Evolutionary conservation across 768 basidiomycete genomes (phyloP), one percentile per base, ranked within the genome.

Genomic region (Psilocybe cyanescens): DNA sequence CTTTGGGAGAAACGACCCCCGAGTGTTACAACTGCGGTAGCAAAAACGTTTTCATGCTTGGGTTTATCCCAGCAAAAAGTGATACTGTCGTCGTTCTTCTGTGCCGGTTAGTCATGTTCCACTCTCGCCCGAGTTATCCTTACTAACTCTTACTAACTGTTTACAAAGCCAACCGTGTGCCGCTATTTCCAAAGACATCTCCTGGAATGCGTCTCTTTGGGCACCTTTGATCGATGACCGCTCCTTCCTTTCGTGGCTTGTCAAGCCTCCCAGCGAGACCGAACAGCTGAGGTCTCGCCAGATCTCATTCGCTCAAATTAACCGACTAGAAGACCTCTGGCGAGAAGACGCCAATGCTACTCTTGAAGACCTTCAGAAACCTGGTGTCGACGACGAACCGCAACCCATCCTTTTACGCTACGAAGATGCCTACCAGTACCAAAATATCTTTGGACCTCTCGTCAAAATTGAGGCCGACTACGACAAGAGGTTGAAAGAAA

Each of bases 401-500:
- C 95, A 98, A 73, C 86, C 91, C 6, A 91, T 99, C 63, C 72
- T 97, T 24, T 76, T 92, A 57, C 90, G 89, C 65, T 99, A 99
- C 74, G 97, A 99, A 72, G 97, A 99, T 74, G 97, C 97, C 48
- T 99, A 99, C 71, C 97, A 99, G 70, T 99, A 99, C 74, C 97
- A 99, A 79, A 99, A 99, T 72, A 99, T 99, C 58, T 97, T 99
- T 70, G 97, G 97, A 4, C 97, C 97, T 14, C 85, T 99, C 49
- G 97, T 99, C 75, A 99, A 99, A 80, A 99, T 99, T 67, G 97
- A 99, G 72, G 97, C 97, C 2, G 97, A 99, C 78, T 99, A 98
- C 70, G 97, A 99, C 72, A 98, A 98, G 78, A 86, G 90, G 57
- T 83, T 99, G 69, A 99, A 99, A 77, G 97, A 99, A 75, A 94